Evolutionary conservation across 345 rosid genomes (phyloP).

Genomic region (Citrus unshiu): DNA sequence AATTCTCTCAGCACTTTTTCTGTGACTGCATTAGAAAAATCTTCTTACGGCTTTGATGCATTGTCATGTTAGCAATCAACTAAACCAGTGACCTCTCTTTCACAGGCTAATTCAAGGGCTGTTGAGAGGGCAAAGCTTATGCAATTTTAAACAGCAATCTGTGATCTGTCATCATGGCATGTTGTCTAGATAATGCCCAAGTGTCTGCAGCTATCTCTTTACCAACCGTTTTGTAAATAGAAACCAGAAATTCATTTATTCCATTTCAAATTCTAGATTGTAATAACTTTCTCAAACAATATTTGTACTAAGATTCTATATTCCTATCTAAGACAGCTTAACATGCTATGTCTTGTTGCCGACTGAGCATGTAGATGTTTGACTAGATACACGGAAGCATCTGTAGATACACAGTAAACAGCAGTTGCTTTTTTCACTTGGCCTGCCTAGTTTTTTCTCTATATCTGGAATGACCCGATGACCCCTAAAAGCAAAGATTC

Average conservation of each 20-base stretch:
- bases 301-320: neutral
- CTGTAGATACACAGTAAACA: neutral
- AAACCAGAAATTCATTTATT: neutral
- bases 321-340: neutral
- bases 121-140: neutral
- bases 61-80: neutral
- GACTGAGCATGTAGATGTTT: neutral
- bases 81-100: neutral
- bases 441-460: no score
- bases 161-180: neutral
- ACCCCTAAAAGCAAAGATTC: no score
- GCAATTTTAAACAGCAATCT: neutral
- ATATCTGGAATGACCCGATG: no score
- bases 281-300: neutral
- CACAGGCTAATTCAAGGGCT: slow-evolving; percentile 2
- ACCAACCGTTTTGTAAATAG: neutral
- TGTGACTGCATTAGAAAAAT: neutral
- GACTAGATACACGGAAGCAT: neutral
- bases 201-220: no score
- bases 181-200: neutral
- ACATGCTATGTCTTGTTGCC: neutral
- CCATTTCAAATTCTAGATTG: neutral
- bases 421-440: no score
- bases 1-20: neutral
- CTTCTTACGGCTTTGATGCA: neutral